Evolutionary conservation across 441 rosid genomes (phyloP).

Genomic region (Syzygium syzygioides): DNA sequence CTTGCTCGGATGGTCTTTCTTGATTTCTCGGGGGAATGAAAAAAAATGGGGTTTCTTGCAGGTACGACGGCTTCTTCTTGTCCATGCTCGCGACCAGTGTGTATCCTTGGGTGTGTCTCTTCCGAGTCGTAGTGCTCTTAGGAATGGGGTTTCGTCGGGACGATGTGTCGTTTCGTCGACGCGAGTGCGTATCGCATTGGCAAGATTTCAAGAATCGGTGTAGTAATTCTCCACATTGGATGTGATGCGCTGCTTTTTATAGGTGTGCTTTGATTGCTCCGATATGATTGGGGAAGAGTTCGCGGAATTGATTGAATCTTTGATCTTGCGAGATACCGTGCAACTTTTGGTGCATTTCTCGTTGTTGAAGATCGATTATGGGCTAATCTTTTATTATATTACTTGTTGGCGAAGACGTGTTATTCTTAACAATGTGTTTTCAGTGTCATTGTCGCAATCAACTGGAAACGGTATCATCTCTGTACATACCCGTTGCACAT

Average conservation of each 20-base stretch:
- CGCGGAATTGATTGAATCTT: neutral
- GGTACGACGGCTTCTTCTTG: constrained; percentile 99
- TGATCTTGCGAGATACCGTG: neutral
- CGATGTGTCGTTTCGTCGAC: neutral
- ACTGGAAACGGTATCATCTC: constrained; percentile 69
- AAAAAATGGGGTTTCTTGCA: constrained; percentile 27
- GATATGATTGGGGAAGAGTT: neutral
- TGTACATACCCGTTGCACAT: constrained; percentile 88
- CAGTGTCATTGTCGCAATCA: constrained; percentile 85
- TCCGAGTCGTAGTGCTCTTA: neutral
- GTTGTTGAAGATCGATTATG: neutral
- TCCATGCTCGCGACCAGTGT: constrained; percentile 98
- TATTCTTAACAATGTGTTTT: constrained; percentile 25
- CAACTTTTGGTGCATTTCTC: neutral
- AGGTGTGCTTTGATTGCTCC: neutral
- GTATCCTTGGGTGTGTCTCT: constrained; percentile 60
- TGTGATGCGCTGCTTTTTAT: neutral
- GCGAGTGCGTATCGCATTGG: neutral
- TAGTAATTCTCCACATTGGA: neutral
- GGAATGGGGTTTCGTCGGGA: neutral
- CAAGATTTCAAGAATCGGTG: neutral
- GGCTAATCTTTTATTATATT: neutral
- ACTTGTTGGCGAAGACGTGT: neutral
- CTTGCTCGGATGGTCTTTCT: neutral
- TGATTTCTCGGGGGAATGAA: neutral